Conservation (phyloP, 306 rosid genomes). For the Quercus dentata region DNA sequence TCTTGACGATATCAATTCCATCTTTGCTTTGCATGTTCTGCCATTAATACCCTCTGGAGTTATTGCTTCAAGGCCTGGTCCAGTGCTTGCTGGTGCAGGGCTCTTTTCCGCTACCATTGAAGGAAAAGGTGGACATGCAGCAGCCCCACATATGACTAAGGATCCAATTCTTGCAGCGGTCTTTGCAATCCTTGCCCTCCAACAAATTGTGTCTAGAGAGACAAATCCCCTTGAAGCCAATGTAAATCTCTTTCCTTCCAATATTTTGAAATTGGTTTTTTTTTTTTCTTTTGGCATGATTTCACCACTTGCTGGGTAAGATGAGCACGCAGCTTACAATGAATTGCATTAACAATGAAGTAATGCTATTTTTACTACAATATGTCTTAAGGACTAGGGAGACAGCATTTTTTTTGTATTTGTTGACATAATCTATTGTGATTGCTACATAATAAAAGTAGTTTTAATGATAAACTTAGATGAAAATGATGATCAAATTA, state of each 20-base stretch:
- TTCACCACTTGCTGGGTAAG: no score
- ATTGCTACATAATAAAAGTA: no score
- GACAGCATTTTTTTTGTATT: no score
- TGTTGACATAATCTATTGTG: no score
- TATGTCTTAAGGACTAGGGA: no score
- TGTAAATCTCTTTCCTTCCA: slow-evolving; percentile 10
- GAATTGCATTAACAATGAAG: no score
- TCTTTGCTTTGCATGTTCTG: slow-evolving; percentile 34
- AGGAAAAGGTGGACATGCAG: slow-evolving; percentile 44
- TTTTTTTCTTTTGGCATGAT: no score
- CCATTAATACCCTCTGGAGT: slow-evolving; percentile 29
- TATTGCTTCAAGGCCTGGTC: slow-evolving; percentile 42
- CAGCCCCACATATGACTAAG: slow-evolving; percentile 32
- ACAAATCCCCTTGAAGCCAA: slow-evolving; percentile 34
- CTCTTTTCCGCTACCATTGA: slow-evolving; percentile 24
- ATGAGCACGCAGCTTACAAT: no score
- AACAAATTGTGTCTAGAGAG: slow-evolving; percentile 41
- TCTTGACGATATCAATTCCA: slow-evolving; percentile 24
- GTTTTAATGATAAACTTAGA: no score
- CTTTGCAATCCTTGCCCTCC: slow-evolving; percentile 31
- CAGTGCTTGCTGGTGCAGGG: slow-evolving; percentile 34
- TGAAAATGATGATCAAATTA: no score
- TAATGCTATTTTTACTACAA: no score
- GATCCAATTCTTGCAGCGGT: slow-evolving; percentile 40
- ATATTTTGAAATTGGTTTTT: no score